Base-by-base conservation (phyloP, 345 rosid species). In the Eucalyptus tenuipes region DNA sequence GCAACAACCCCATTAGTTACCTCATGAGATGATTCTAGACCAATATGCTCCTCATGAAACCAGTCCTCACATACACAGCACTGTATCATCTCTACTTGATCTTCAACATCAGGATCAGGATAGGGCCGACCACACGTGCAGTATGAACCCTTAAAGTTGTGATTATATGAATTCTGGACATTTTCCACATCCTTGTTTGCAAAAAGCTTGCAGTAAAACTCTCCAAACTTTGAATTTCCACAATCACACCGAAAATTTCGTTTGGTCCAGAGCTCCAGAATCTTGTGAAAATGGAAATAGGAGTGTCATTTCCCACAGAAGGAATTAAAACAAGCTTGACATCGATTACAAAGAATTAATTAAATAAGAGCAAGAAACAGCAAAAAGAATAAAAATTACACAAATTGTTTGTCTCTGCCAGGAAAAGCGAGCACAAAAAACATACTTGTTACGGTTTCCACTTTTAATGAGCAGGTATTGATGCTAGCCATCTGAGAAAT, bases 231-330 rank as follows among this genome's bases (percentile, higher is more conserved):
- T 33, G 99, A 96, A 92, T 98, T 97, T 90, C 99, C 99, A 92
- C 99, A 97, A 75, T 98, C 99, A 88, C 99, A 98, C 86, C 93
- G 93, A 71, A 98, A 95, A 88, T 94, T 95, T 89, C 99, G 96
- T 93, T 97, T 97, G 91, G 99, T 98, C 99, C 99, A 98, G 14
- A 98, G 95, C 94, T 98, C 99, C 92, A 98, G 92, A 86, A 94
- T 91, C 99, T 90, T 16, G 55, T 88, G 59, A 45, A 52, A 87
- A 55, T 82, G 80, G 50, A 61, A 27, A 90, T 17, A 89, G 40
- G 87, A 90, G 87, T 45, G 49, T 40, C 84, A 75, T 37, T 75
- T 71, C 12, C 84, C 84, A 75, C 44, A 20, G 16, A 40, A 40
- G 47, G 47, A 75, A 20, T 40, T 20, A 40, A 75, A 75, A 68